These are phyloP conservation scores for Maudiozyma barnettii DNA, from an alignment of 805 yeast genomes.

Conservation along the genomic window DNA sequence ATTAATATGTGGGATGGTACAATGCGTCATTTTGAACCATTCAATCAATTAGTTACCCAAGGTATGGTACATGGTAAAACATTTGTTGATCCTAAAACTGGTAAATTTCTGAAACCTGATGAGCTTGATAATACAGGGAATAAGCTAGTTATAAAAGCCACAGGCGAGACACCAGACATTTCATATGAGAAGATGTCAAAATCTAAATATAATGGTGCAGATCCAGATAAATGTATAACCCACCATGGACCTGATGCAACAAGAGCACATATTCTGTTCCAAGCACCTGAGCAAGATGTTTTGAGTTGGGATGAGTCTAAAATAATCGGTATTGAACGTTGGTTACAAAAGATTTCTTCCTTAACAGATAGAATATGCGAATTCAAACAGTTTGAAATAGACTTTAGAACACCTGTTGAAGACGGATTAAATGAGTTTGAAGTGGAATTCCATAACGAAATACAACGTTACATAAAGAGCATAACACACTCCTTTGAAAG, in stretches of 20 bases:
- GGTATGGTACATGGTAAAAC: conserved; percentile 98
- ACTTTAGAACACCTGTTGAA: conserved; percentile 10
- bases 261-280: conserved; percentile 86
- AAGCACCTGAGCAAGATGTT: conserved; percentile 76
- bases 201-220: conserved; percentile 90
- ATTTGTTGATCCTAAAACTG: conserved; percentile 57
- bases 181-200: conserved; percentile 92
- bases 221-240: conserved; percentile 67
- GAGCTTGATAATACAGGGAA: conserved; percentile 50
- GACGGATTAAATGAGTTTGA: conserved; percentile 35
- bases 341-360: conserved; percentile 56
- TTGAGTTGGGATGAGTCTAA: conserved; percentile 85
- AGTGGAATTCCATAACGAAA: conserved; percentile 46
- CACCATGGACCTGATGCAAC: conserved; percentile 89
- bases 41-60: conserved; percentile 72
- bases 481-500: conserved; percentile 52
- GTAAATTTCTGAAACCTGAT: conserved; percentile 67
- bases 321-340: conserved; percentile 79
- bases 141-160: conserved; percentile 31
- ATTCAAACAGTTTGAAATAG: neutral
- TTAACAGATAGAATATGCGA: conserved; percentile 7
- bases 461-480: conserved; percentile 38
- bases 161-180: conserved; percentile 44
- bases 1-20: conserved; percentile 57
- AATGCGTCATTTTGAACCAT: conserved; percentile 62